Base-by-base conservation (phyloP, 805 yeast genomes). In the Wickerhamiella kurtzmanii region DNA sequence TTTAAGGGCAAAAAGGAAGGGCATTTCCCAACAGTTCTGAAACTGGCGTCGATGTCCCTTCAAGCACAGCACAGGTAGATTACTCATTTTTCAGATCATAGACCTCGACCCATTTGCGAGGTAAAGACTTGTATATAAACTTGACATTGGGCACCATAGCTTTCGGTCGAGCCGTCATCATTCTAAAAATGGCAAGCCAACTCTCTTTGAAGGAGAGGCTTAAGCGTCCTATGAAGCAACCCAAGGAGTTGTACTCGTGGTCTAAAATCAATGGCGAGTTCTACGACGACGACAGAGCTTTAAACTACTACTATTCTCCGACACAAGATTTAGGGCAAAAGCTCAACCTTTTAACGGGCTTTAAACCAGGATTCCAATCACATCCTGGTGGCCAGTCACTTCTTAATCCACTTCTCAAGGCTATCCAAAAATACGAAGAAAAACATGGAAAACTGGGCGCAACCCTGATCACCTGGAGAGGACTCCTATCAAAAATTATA, bases 381-480 rank as follows among this genome's bases (percentile, higher is more conserved):
- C 79, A 74, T 35, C 32, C 50, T 50, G 39, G 50, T 35, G 44
- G 50, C 44, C 36, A 72, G 65, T 69, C 72, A 41, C 78, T 75
- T 50, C 69, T 88, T 46, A 70, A 72, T 39, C 76, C 80, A 0
- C 64, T 82, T 3, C 62, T 92, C 36, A 56, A 60, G 22, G 76
- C 83, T 1, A 57, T 92, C 4, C 65, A 69, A 50, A 54, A 65
- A 4, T 67, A 74, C 55, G 97, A 92, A 62, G 58, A 64, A 17
- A 56, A 58, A 16, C 62, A 66, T 4, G 69, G 69, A 1, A 77
- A 73, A 50, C 58, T 75, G 2, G 72, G 73, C 22, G 74, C 76
- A 1, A 83, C 86, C 55, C 73, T 92, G 25, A 68, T 92, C 19
- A 79, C 95, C 0, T 86, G 84, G 74, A 71, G 96, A 55, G 97